These are phyloP conservation scores for Blastocystis sp. DNA, from an alignment of 352 stramenopile genomes.

Conservation along the genomic window DNA sequence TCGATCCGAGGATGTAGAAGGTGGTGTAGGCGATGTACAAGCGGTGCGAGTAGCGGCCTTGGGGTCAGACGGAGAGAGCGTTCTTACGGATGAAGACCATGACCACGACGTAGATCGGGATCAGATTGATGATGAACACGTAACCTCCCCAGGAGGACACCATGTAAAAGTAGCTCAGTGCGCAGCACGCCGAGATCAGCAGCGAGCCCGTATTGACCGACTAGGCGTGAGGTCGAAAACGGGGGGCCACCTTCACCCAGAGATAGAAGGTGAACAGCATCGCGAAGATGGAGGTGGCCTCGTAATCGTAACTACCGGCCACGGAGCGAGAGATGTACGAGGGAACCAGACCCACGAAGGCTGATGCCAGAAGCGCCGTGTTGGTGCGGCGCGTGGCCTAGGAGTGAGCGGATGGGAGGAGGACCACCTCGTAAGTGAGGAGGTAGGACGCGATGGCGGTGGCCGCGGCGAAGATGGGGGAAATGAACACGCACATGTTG, in stretches of 20 bases:
- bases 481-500: constrained; percentile 84
- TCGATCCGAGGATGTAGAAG: constrained; percentile 91
- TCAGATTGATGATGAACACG: constrained; percentile 98
- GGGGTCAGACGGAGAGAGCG: not conserved
- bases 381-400: constrained; percentile 86
- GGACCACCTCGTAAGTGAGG: constrained; percentile 85
- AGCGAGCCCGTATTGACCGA: constrained; percentile 68
- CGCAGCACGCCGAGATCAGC: constrained; percentile 75
- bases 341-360: constrained; percentile 92
- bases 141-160: constrained; percentile 92
- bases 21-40: constrained; percentile 92
- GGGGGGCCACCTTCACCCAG: constrained; percentile 84
- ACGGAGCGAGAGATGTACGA: constrained; percentile 92
- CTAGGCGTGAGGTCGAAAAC: constrained; percentile 63
- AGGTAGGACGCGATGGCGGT: constrained; percentile 83
- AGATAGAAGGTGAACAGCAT: constrained; percentile 94
- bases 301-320: constrained; percentile 95
- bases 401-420: constrained; percentile 81
- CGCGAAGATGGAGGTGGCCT: constrained; percentile 92
- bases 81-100: constrained; percentile 80
- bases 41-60: constrained; percentile 84
- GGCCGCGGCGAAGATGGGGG: constrained; percentile 83
- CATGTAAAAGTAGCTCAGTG: constrained; percentile 93
- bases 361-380: constrained; percentile 82
- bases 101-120: constrained; percentile 89